These are phyloP conservation scores for Yamadazyma tumulicola DNA, from an alignment of 805 yeast genomes.

Conservation along the genomic window DNA sequence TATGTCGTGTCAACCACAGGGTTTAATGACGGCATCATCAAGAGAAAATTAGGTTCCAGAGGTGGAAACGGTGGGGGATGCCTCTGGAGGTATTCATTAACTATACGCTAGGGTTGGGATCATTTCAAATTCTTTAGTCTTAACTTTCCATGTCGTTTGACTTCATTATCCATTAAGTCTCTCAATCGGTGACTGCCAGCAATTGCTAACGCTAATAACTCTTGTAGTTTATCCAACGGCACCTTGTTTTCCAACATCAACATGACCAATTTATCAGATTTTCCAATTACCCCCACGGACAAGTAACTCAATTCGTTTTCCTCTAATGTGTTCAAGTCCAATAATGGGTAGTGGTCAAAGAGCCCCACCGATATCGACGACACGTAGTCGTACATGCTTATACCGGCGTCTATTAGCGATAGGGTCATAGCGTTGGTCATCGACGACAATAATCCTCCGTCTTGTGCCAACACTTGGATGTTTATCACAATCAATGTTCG, in stretches of 20 bases:
- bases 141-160: conserved; percentile 66
- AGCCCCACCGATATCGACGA: conserved; percentile 78
- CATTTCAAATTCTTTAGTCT: conserved; percentile 4
- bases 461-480: conserved; percentile 79
- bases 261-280: conserved; percentile 72
- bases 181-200: conserved; percentile 83
- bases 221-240: conserved; percentile 76
- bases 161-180: conserved; percentile 81
- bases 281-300: conserved; percentile 83
- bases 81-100: too few relatives aligned
- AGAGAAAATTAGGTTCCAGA: neutral
- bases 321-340: conserved; percentile 81
- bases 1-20: too few relatives aligned
- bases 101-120: neutral
- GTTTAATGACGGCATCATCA: too few relatives aligned
- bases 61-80: neutral
- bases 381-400: conserved; percentile 88
- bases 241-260: conserved; percentile 78
- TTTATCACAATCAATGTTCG: conserved; percentile 75
- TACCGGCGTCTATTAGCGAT: conserved; percentile 92
- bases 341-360: conserved; percentile 68
- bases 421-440: conserved; percentile 83
- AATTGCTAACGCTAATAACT: conserved; percentile 74
- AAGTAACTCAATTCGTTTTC: conserved; percentile 78
- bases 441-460: conserved; percentile 81